phyloP scores from a whole-genome alignment of 768 basidiomycete genomes.

The Hebeloma cylindrosporum region DNA sequence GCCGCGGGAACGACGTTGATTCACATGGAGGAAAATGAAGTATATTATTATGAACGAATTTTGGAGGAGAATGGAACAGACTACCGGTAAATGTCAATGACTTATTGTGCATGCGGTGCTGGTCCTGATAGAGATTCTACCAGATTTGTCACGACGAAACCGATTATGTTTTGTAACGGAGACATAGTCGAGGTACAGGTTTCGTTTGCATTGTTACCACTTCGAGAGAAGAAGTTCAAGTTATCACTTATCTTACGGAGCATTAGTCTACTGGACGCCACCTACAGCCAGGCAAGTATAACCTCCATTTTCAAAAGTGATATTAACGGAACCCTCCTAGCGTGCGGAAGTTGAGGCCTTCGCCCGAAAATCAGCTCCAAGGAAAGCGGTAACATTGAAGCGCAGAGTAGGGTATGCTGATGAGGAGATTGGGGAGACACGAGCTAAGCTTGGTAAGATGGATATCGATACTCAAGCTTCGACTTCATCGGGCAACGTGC shows the following conservation, averaged over 20 bases:
- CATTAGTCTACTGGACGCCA: conserved; percentile 15
- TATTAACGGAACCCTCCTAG: background rate
- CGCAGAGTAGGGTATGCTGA: conserved; percentile 11
- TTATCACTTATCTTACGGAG: conserved; percentile 6
- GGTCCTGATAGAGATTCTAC: background rate
- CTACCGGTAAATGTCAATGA: background rate
- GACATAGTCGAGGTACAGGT: conserved; percentile 22
- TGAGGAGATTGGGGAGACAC: conserved; percentile 4
- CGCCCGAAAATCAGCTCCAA: background rate
- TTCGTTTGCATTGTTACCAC: conserved; percentile 12
- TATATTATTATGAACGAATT: conserved; percentile 8
- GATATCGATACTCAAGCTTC: no score
- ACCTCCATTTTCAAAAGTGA: no score
- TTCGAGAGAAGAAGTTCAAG: conserved; percentile 11
- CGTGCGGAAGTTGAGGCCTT: background rate
- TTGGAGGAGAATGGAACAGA: background rate
- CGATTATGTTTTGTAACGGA: conserved; percentile 13
- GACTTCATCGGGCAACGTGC: no score
- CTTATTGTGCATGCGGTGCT: background rate
- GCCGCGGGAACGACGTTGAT: background rate
- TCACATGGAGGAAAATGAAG: conserved; percentile 10
- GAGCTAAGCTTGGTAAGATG: conserved; percentile 10
- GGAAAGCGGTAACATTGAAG: conserved; percentile 1
- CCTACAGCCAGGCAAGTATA: conserved; percentile 17
- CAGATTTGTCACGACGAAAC: conserved; percentile 8